Evolutionary conservation across 768 basidiomycete genomes (phyloP), one percentile per base, ranked within the genome.

Genomic region (Boletus subparvulus): DNA sequence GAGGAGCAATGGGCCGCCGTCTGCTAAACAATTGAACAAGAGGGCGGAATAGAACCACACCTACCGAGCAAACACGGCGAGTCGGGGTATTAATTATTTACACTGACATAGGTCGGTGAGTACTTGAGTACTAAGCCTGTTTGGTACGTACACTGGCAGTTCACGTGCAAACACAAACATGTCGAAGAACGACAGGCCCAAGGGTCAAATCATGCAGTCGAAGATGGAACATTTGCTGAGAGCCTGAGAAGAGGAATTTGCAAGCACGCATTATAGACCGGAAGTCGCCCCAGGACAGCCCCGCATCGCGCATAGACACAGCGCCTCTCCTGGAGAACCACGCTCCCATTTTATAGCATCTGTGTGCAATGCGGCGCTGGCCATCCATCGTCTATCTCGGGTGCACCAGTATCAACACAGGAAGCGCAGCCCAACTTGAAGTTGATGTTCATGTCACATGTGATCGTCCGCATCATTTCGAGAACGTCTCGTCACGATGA

Each of bases 261-360:
- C 6, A 21, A 14, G 10, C 13, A 46, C 30, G 17, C 8, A 8
- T 19, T 16, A 21, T 21, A 21, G 21, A 21, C 19, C n/a, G 39
- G 13, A n/a, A 6, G 13, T 17, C 26, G 5, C 10, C 12, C 32
- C 32, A 32, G 32, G 32, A 28, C 11, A 33, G 17, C 30, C 24
- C n/a, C 19, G 30, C 13, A 55, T 32, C 11, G 33, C n/a, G 26
- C 50, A 41, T 21, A 56, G 48, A 50, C 17, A 32, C 58, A 41
- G 36, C 60, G 51, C 52, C 60, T 61, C 28, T 62, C 4, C 60
- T 40, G 50, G 52, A 62, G 52, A 44, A 62, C 61, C 8, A 33
- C 52, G 55, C 55, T 62, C 60, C 60, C 55, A 54, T 52, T 54
- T 58, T 62, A 52, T 49, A 52, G 46, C 21, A 39, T 49, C 45